Percentiles rank a stretch among this genome's conserved stretches.
These are phyloP conservation scores for Kodamaea sagamina DNA, from an alignment of 805 yeast genomes.

Conservation along the genomic window DNA sequence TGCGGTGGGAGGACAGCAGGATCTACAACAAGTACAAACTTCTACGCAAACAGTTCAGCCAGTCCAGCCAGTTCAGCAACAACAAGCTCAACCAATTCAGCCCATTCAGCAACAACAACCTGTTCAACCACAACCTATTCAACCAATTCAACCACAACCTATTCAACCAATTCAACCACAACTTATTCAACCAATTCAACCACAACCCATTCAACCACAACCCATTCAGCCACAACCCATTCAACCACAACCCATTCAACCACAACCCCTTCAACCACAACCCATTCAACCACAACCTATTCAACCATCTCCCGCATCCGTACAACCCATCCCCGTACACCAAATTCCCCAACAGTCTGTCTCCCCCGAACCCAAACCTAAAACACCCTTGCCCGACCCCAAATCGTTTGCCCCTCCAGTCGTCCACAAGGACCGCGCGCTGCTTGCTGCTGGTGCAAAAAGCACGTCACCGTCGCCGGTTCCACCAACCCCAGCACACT, in stretches of 20 bases:
- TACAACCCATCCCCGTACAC: background rate
- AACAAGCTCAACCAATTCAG: slow-evolving; percentile 13
- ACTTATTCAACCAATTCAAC: slow-evolving; percentile 1
- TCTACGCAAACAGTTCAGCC: background rate
- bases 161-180: slow-evolving; percentile 14
- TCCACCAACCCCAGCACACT: background rate
- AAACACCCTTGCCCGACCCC: slow-evolving; percentile 31
- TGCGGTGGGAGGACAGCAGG: slow-evolving; percentile 7
- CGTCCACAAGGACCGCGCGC: slow-evolving; percentile 31
- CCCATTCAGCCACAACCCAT: slow-evolving; percentile 6
- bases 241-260: slow-evolving; percentile 19
- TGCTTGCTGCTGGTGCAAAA: background rate
- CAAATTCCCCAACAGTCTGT: slow-evolving; percentile 1
- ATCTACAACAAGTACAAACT: too few relatives aligned
- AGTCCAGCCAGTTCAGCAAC: slow-evolving; percentile 8
- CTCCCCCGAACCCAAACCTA: slow-evolving; percentile 17
- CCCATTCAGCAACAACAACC: slow-evolving; percentile 7
- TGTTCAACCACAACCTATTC: slow-evolving; percentile 16
- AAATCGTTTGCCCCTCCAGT: slow-evolving; percentile 46
- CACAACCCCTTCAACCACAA: slow-evolving; percentile 16
- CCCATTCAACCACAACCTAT: slow-evolving; percentile 12
- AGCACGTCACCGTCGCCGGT: background rate
- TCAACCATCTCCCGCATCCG: slow-evolving; percentile 3
- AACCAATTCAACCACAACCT: slow-evolving; percentile 18
- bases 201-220: background rate